phyloP scores from a whole-genome alignment of 2,329 filamentous ascomycete genomes.

The Penicillium sp. region DNA sequence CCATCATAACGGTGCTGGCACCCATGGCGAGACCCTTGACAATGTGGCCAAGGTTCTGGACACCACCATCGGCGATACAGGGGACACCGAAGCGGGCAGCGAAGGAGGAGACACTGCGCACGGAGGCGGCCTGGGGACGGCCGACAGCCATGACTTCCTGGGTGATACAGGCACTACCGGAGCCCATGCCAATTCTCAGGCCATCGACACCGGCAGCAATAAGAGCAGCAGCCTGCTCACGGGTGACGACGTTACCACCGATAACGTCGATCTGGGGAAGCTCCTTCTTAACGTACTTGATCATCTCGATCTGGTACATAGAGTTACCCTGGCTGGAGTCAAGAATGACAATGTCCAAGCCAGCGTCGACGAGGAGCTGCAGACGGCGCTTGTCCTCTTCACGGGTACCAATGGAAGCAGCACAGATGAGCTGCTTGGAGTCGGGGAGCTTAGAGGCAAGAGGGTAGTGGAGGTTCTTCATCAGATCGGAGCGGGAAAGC shows the following conservation, averaged over 20 bases:
- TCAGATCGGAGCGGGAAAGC: slow-evolving; percentile 91
- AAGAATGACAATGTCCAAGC: slow-evolving; percentile 90
- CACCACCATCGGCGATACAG: slow-evolving; percentile 95
- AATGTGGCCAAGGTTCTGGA: slow-evolving; percentile 98
- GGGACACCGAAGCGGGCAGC: slow-evolving; percentile 92
- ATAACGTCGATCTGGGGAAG: slow-evolving; percentile 90
- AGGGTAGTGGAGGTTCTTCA: slow-evolving; percentile 98
- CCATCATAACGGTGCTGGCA: slow-evolving; percentile 98
- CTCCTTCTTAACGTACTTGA: slow-evolving; percentile 89
- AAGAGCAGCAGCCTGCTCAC: slow-evolving; percentile 88
- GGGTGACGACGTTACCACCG: slow-evolving; percentile 96
- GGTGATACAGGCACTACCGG: slow-evolving; percentile 96
- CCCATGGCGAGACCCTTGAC: slow-evolving; percentile 96
- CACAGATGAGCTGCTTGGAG: slow-evolving; percentile 96
- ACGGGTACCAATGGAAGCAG: slow-evolving; percentile 91
- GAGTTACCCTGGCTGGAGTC: slow-evolving; percentile 98
- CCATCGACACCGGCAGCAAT: slow-evolving; percentile 95
- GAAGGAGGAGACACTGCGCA: slow-evolving; percentile 86
- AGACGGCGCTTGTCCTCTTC: slow-evolving; percentile 89
- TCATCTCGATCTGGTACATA: slow-evolving; percentile 98
- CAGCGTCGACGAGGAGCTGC: slow-evolving; percentile 86
- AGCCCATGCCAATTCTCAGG: slow-evolving; percentile 97
- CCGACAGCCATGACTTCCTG: slow-evolving; percentile 99
- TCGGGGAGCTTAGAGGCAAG: slow-evolving; percentile 93
- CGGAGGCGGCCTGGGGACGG: slow-evolving; percentile 89